phyloP scores from a whole-genome alignment of 208 protist genomes.

The Leishmania guyanensis region DNA sequence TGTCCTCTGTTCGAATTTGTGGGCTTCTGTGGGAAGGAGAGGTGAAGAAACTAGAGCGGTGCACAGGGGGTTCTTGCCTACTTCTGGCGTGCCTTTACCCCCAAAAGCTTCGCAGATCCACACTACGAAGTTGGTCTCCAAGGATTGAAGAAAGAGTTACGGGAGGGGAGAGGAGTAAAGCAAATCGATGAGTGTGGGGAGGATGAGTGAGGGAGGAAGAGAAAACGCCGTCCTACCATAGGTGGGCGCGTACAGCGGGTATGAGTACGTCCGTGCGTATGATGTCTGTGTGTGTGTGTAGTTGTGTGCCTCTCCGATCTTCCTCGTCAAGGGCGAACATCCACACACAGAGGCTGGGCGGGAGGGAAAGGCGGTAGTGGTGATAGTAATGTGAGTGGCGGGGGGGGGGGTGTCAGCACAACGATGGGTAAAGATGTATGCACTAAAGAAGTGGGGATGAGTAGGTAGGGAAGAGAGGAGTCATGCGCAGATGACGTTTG shows the following conservation, averaged over 20 bases:
- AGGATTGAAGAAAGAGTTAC: background rate
- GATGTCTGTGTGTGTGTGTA: background rate
- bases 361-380: background rate
- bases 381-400: background rate
- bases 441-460: background rate
- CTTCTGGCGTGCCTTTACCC: too few relatives aligned
- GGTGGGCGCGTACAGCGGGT: background rate
- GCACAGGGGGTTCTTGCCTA: background rate
- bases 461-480: background rate
- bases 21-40: background rate
- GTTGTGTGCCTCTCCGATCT: background rate
- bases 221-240: background rate
- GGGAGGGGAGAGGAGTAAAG: background rate
- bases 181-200: background rate
- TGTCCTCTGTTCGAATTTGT: background rate
- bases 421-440: background rate
- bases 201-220: background rate
- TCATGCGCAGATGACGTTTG: background rate
- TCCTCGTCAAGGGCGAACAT: background rate
- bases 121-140: background rate
- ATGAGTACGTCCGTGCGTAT: background rate
- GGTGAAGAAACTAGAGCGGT: background rate
- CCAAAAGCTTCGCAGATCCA: too few relatives aligned
- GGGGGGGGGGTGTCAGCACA: background rate
- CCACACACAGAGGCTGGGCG: background rate